Percentiles rank a stretch among this genome's conserved stretches.
Conservation (phyloP, 164 flowering plant species). For the Vitis vinifera region DNA sequence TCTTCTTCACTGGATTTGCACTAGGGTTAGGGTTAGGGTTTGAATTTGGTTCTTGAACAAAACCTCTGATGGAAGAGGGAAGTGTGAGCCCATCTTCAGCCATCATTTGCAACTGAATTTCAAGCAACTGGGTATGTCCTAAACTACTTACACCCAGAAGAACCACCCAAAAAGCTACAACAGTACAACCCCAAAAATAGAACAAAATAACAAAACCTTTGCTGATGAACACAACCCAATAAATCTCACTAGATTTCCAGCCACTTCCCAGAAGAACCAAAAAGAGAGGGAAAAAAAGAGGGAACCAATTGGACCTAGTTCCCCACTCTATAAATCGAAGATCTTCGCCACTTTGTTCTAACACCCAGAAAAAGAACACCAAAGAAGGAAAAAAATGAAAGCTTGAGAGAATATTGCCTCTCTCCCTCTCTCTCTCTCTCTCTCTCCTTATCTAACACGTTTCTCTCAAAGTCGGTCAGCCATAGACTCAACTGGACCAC, state of each 20-base stretch:
- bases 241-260: too few relatives aligned
- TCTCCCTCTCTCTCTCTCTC: constrained; percentile 21
- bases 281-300: neutral
- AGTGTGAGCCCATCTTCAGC: constrained; percentile 45
- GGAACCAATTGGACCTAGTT: too few relatives aligned
- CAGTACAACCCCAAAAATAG: too few relatives aligned
- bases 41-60: constrained; percentile 32
- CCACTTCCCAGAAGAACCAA: too few relatives aligned
- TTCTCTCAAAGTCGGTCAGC: constrained; percentile 46
- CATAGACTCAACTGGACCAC: constrained; percentile 53
- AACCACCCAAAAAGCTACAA: neutral
- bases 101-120: constrained; percentile 36
- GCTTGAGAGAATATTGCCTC: constrained; percentile 26
- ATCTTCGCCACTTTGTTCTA: neutral
- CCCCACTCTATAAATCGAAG: too few relatives aligned
- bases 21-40: constrained; percentile 37
- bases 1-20: constrained; percentile 41
- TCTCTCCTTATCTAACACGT: constrained; percentile 37
- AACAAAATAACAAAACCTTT: too few relatives aligned
- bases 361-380: constrained; percentile 13
- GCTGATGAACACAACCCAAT: too few relatives aligned
- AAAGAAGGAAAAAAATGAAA: constrained; percentile 9
- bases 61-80: constrained; percentile 34
- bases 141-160: constrained; percentile 10
- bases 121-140: neutral